A percentile compares a stretch with the other conserved stretches of the same genome.
Conservation (phyloP, 2,329 filamentous ascomycete species). For the Aspergillus novoparasiticus region DNA sequence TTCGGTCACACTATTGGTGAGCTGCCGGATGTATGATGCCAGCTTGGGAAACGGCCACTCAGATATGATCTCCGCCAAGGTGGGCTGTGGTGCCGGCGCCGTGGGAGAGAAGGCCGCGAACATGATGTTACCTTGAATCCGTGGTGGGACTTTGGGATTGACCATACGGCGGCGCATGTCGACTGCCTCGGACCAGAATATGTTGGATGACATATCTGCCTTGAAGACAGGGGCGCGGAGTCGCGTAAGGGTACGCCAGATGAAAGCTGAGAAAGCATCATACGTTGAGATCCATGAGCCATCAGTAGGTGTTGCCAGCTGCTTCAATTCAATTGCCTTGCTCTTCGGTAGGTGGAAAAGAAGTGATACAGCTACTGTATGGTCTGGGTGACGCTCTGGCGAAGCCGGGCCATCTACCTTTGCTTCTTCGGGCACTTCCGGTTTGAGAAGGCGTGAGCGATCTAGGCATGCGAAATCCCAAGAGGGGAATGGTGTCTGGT, state of each 20-base stretch:
- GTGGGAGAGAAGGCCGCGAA: slow-evolving; percentile 26
- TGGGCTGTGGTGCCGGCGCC: slow-evolving; percentile 32
- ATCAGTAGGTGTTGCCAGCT: slow-evolving; percentile 35
- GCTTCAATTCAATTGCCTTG: slow-evolving; percentile 46
- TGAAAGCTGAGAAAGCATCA: slow-evolving; percentile 44
- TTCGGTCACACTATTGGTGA: slow-evolving; percentile 40
- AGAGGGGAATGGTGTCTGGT: slow-evolving; percentile 31
- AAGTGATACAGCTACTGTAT: slow-evolving; percentile 31
- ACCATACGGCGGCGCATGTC: slow-evolving; percentile 44
- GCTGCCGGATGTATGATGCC: slow-evolving; percentile 40
- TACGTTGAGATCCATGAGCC: slow-evolving; percentile 49
- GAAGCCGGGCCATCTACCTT: slow-evolving; percentile 16
- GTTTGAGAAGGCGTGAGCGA: slow-evolving; percentile 35
- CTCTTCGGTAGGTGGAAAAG: slow-evolving; percentile 51
- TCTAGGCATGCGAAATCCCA: slow-evolving; percentile 44
- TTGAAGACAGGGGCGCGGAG: slow-evolving; percentile 40
- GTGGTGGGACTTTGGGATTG: slow-evolving; percentile 32
- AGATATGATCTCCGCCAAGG: slow-evolving; percentile 37
- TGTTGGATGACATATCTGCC: slow-evolving; percentile 26
- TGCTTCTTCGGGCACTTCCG: slow-evolving; percentile 27
- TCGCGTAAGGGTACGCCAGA: slow-evolving; percentile 45
- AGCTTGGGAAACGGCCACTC: slow-evolving; percentile 39
- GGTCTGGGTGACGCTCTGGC: slow-evolving; percentile 16
- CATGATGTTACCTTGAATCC: slow-evolving; percentile 44
- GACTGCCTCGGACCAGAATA: slow-evolving; percentile 43